These are phyloP conservation scores for Cladorrhinum sp. DNA, from an alignment of 2,329 filamentous ascomycete genomes.

Conservation along the genomic window DNA sequence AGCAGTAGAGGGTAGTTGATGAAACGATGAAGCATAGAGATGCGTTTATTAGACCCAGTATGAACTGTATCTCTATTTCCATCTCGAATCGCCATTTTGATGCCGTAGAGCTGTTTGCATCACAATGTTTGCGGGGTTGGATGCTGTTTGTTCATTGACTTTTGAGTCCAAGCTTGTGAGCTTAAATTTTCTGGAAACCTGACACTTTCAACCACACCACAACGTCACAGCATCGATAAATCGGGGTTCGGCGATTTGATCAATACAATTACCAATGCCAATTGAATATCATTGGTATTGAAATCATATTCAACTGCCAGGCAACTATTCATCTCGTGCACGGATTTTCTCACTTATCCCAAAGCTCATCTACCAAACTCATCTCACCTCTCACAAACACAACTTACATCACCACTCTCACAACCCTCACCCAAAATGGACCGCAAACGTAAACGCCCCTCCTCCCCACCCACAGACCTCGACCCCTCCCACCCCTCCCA, in stretches of 20 bases:
- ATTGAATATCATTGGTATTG: neutral
- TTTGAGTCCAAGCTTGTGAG: conserved; percentile 5
- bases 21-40: neutral
- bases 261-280: neutral
- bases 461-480: conserved; percentile 17
- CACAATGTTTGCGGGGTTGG: neutral
- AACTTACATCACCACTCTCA: neutral
- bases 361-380: neutral
- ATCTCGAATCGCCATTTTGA: neutral
- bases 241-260: neutral
- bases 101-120: neutral
- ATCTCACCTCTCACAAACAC: conserved; percentile 8
- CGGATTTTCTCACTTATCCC: neutral
- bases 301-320: too few relatives aligned
- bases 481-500: conserved; percentile 26
- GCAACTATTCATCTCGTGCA: too few relatives aligned
- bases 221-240: neutral
- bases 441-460: conserved; percentile 37
- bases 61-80: neutral
- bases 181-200: neutral
- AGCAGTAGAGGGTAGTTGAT: neutral
- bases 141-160: neutral
- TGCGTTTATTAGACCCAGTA: neutral
- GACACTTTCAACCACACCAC: neutral
- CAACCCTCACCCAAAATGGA: conserved; percentile 12